Base-by-base conservation (phyloP, 2,329 filamentous ascomycete genomes). In the Chrysoporthe austroafricana region DNA sequence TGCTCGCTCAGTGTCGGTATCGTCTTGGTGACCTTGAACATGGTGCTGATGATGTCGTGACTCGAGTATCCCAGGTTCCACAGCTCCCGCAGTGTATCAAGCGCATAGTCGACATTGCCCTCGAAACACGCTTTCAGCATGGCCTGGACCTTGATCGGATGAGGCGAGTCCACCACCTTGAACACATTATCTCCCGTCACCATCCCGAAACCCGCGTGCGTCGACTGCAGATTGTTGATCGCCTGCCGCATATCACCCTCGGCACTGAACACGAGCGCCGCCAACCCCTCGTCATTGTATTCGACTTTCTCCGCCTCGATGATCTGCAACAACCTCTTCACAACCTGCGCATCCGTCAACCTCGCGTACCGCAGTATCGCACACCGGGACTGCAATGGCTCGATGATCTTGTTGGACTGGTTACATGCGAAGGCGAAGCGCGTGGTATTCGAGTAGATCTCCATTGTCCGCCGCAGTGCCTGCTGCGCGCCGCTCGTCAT, bases 171-270 rank as follows among this genome's bases (percentile, higher is more conserved):
- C 63, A 99, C 96, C 9, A 99, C 96, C 74, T 92, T 93, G 85
- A 99, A 99, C 9, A 99, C 96, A 76, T 98, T 98, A 80, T 98
- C 95, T 18, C 94, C 94, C 66, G 91, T 96, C n/a, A 99, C 92
- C 74, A 99, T 96, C 0, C 94, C 95, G 76, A 98, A 99, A 1
- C 96, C 96, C 4, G 95, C 94, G 79, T 85, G 88, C 0, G 96
- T 98, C 72, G 92, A 96, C 79, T 99, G 96, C 73, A 99, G 81
- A 79, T 98, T 98, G 82, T 99, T 99, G 84, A 99, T 97, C 46
- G 96, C 96, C 81, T 99, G 96, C 70, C 96, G 89, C 96, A 99
- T 99, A 77, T 99, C 96, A 66, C 96, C 96, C 79, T 99, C 96
- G 7, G 96, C 96, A 70, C 91, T 96, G 82, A 99, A 99, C 0